phyloP scores from a whole-genome alignment of 352 stramenopile species.

The Globisporangium yorkense region DNA sequence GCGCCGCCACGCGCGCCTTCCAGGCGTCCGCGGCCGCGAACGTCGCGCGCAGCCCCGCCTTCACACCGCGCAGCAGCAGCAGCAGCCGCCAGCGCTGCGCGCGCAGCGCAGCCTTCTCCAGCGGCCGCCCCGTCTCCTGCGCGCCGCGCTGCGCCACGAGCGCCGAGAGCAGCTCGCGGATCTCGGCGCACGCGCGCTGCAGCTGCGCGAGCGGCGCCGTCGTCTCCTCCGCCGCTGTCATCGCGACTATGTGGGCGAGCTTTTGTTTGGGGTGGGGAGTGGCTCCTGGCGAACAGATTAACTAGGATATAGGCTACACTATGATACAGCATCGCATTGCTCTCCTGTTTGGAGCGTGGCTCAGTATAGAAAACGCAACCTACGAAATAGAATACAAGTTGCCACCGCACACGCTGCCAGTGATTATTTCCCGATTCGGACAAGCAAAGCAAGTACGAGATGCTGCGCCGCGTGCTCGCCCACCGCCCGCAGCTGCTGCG shows the following conservation, averaged over 20 bases:
- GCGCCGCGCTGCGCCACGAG: constrained; percentile 29
- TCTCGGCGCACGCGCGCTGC: constrained; percentile 34
- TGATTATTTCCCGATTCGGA: constrained; percentile 10
- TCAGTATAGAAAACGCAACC: too few species aligned
- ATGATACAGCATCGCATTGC: too few species aligned
- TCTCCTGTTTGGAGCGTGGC: too few species aligned
- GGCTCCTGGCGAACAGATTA: too few species aligned
- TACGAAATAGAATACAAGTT: too few species aligned
- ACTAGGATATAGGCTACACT: too few species aligned
- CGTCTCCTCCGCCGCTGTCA: constrained; percentile 5
- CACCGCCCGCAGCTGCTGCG: constrained; percentile 12
- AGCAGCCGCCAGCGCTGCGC: constrained; percentile 51
- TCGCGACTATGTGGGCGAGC: neutral
- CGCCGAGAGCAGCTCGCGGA: constrained; percentile 34
- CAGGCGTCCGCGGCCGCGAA: constrained; percentile 65
- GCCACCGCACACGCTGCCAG: constrained; percentile 7
- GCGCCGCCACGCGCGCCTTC: constrained; percentile 55
- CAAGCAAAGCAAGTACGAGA: constrained; percentile 6
- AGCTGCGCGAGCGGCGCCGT: constrained; percentile 40
- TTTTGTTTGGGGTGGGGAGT: too few species aligned
- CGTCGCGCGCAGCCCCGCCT: constrained; percentile 51
- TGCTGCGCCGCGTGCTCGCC: constrained; percentile 17
- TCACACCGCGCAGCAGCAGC: constrained; percentile 47
- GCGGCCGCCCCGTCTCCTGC: constrained; percentile 11
- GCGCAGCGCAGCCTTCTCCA: constrained; percentile 40